A percentile compares a stretch with the other conserved stretches of the same genome.
Evolutionary conservation across 805 yeast species (phyloP).

Genomic region (Sugiyamaella chiloensis): DNA sequence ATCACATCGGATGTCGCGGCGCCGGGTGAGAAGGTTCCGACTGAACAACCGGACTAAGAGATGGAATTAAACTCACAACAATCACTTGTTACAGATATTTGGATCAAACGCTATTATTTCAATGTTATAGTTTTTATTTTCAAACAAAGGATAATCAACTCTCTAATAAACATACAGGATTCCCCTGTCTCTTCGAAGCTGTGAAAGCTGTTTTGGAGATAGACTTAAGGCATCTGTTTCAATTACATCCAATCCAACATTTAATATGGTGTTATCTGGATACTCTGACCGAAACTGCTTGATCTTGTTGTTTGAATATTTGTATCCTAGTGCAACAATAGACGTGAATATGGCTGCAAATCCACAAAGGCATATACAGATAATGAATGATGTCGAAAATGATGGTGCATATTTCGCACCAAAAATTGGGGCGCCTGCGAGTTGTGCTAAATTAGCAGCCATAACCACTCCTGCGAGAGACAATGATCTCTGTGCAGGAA

Average conservation of each 20-base stretch:
- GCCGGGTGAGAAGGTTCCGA: too few relatives aligned
- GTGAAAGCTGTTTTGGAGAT: background rate
- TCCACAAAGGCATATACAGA: constrained; percentile 8
- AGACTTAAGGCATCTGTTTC: background rate
- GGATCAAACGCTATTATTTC: too few relatives aligned
- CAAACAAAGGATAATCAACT: too few relatives aligned
- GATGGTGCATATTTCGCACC: constrained; percentile 15
- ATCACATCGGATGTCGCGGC: too few relatives aligned
- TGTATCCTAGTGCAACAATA: constrained; percentile 10
- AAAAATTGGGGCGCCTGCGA: constrained; percentile 18
- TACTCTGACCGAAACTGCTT: background rate
- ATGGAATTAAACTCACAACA: too few relatives aligned
- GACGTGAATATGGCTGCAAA: constrained; percentile 10
- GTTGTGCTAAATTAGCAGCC: constrained; percentile 16
- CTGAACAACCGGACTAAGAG: too few relatives aligned
- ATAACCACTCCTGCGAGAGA: constrained; percentile 17
- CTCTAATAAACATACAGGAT: background rate
- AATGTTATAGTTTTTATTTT: too few relatives aligned
- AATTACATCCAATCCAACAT: background rate
- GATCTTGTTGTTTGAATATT: constrained; percentile 8
- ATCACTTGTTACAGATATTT: too few relatives aligned
- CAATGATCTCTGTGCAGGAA: constrained; percentile 17
- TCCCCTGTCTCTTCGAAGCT: background rate
- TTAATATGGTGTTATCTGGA: background rate
- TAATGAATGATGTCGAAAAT: constrained; percentile 11